phyloP scores from a whole-genome alignment of 495 filamentous ascomycete genomes.

The Cercophora newfieldiana region DNA sequence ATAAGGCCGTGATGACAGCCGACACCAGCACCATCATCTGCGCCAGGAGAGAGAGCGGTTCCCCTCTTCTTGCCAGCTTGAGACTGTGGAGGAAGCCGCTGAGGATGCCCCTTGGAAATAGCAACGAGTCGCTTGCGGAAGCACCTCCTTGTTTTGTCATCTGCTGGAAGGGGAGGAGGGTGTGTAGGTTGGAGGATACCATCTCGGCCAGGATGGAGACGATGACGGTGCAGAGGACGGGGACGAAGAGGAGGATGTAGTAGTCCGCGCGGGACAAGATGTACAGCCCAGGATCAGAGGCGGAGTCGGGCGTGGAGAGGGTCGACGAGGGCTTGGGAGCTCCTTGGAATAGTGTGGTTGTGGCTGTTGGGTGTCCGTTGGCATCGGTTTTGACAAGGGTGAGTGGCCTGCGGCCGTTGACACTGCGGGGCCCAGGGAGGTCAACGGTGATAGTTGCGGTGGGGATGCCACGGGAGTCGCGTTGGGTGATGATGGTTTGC shows the following conservation, averaged over 20 bases:
- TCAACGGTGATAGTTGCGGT: neutral
- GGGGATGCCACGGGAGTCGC: neutral
- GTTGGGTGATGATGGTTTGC: neutral
- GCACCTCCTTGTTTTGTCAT: neutral
- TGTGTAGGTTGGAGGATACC: neutral
- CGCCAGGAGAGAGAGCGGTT: neutral
- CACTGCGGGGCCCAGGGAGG: neutral
- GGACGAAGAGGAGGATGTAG: slow-evolving; percentile 4
- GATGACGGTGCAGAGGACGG: neutral
- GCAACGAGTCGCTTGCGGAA: neutral
- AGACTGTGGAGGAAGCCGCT: neutral
- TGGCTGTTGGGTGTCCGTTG: neutral
- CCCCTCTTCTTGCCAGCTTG: neutral
- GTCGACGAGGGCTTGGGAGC: neutral
- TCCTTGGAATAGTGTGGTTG: neutral
- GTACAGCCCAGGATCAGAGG: neutral
- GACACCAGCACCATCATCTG: neutral
- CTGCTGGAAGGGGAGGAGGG: neutral
- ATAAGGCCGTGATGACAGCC: neutral
- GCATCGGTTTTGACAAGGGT: neutral
- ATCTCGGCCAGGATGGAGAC: slow-evolving; percentile 7
- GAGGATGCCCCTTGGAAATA: neutral
- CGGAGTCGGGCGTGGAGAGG: neutral
- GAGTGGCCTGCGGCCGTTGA: neutral
- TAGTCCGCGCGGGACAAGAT: neutral